Percentiles rank a stretch among this genome's conserved stretches.
These are phyloP conservation scores for Boletus sp. DNA, from an alignment of 768 basidiomycete species.

Conservation along the genomic window DNA sequence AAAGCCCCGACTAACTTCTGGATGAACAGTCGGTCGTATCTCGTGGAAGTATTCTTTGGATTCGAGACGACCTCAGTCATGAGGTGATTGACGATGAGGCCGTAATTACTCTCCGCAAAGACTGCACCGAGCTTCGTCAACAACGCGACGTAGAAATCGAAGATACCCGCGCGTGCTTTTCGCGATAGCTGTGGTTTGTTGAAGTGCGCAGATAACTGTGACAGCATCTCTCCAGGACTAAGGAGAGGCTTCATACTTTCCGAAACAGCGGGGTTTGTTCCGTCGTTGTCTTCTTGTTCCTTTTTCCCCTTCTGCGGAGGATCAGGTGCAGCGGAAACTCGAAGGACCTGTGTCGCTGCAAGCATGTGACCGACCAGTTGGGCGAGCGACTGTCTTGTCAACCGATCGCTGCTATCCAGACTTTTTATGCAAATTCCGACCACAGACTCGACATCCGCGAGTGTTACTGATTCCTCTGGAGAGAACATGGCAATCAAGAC, in stretches of 20 bases:
- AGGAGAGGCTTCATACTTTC: slow-evolving; percentile 68
- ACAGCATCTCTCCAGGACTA: slow-evolving; percentile 75
- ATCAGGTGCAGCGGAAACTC: slow-evolving; percentile 44
- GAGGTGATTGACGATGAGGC: slow-evolving; percentile 73
- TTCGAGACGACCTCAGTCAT: slow-evolving; percentile 71
- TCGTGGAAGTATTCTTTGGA: slow-evolving; percentile 48
- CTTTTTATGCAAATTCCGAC: slow-evolving; percentile 63
- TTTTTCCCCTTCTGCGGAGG: slow-evolving; percentile 59
- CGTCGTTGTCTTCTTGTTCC: slow-evolving; percentile 58
- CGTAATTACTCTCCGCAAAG: slow-evolving; percentile 83
- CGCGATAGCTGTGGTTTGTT: slow-evolving; percentile 69
- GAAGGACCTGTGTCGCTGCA: slow-evolving; percentile 74
- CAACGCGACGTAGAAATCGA: slow-evolving; percentile 83
- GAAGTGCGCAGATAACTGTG: slow-evolving; percentile 73
- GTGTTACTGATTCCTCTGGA: slow-evolving; percentile 49
- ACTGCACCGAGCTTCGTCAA: slow-evolving; percentile 68
- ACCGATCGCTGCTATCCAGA: slow-evolving; percentile 79
- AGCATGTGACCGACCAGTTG: slow-evolving; percentile 82
- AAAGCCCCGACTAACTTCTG: slow-evolving; percentile 74
- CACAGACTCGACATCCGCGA: slow-evolving; percentile 75
- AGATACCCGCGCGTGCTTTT: slow-evolving; percentile 76
- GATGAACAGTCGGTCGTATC: slow-evolving; percentile 73
- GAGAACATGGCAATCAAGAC: slow-evolving; percentile 59
- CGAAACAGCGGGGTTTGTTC: slow-evolving; percentile 40
- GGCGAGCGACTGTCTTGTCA: slow-evolving; percentile 75